These are phyloP conservation scores for Populus davidiana DNA, from an alignment of 345 rosid genomes.

Conservation along the genomic window DNA sequence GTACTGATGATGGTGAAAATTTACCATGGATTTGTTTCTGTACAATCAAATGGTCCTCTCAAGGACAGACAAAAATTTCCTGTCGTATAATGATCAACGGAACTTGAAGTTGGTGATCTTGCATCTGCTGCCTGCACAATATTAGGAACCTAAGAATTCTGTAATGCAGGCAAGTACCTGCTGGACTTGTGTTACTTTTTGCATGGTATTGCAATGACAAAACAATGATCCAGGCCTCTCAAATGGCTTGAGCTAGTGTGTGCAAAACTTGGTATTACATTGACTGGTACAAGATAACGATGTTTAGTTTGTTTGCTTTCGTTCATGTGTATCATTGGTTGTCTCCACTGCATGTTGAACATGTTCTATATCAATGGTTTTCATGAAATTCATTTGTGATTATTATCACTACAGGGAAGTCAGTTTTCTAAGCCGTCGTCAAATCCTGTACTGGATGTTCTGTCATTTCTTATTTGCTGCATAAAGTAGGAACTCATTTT, in stretches of 20 bases:
- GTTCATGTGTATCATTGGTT: neutral
- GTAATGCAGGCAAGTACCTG: too few species aligned
- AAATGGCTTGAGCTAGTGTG: neutral
- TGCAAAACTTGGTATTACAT: neutral
- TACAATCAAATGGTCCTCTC: neutral
- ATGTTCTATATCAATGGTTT: neutral
- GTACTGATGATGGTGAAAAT: neutral
- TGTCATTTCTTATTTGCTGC: constrained; percentile 4
- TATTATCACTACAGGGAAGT: neutral
- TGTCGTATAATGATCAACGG: neutral
- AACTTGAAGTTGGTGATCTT: too few species aligned
- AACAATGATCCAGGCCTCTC: neutral
- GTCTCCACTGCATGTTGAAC: neutral
- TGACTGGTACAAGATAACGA: neutral
- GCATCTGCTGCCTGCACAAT: too few species aligned
- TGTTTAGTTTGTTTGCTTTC: neutral
- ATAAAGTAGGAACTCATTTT: constrained; percentile 16
- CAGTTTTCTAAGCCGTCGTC: neutral
- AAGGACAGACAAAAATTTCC: neutral
- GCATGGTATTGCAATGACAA: neutral
- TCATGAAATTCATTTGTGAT: neutral
- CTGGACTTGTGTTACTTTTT: neutral
- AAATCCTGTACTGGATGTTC: neutral
- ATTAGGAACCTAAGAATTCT: too few species aligned
- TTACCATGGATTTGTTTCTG: neutral